phyloP scores from a whole-genome alignment of 2,329 filamentous ascomycete species.

The Coniochaeta sp. region DNA sequence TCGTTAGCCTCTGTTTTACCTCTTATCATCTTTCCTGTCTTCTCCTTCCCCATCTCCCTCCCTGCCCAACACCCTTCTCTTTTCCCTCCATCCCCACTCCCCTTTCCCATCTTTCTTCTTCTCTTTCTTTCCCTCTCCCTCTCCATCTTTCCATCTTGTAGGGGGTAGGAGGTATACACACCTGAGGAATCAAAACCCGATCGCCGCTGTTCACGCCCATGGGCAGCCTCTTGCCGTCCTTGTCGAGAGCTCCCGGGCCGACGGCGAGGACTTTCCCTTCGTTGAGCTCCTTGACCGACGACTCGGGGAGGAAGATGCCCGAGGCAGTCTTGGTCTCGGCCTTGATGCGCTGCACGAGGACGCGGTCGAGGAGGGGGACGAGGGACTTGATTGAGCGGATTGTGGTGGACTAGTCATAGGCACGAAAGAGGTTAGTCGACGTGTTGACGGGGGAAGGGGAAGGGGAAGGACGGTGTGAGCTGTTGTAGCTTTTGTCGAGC shows the following conservation, averaged over 20 bases:
- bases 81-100: background rate
- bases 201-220: conserved; percentile 81
- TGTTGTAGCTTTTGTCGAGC: background rate
- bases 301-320: conserved; percentile 97
- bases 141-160: background rate
- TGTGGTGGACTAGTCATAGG: conserved; percentile 51
- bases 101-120: background rate
- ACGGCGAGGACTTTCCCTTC: conserved; percentile 95
- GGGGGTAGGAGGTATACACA: conserved; percentile 33
- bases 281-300: conserved; percentile 94
- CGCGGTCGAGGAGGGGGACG: conserved; percentile 91
- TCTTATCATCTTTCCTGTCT: too few species aligned
- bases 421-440: background rate
- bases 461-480: too few species aligned
- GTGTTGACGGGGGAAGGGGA: background rate
- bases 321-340: conserved; percentile 92
- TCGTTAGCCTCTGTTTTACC: conserved; percentile 16
- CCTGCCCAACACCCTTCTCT: too few species aligned
- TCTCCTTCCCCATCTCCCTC: too few species aligned
- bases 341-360: conserved; percentile 96
- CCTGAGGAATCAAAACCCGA: conserved; percentile 92
- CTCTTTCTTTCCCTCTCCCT: too few species aligned
- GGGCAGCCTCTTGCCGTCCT: conserved; percentile 78
- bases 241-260: conserved; percentile 80
- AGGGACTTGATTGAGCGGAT: conserved; percentile 95